Percentiles rank a stretch among this genome's conserved stretches.
Conservation (phyloP, 441 rosid genomes). For the Lepidium campestre region DNA sequence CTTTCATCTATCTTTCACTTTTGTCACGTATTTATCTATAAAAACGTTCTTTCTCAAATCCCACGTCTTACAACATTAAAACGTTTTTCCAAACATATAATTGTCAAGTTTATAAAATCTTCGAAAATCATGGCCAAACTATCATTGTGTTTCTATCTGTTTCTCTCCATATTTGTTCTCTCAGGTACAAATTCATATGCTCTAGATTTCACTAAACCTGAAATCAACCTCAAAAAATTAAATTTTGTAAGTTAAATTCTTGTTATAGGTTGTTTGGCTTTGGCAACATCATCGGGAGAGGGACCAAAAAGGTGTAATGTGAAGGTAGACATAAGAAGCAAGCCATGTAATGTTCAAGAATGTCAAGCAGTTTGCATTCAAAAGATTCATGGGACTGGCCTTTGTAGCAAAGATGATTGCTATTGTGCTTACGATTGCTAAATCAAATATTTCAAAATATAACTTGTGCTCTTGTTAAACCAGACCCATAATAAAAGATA, state of each 20-base stretch:
- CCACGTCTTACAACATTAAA: background rate
- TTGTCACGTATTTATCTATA: background rate
- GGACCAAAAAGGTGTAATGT: background rate
- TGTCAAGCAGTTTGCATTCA: background rate
- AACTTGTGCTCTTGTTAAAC: background rate
- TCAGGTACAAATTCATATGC: background rate
- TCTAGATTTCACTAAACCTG: background rate
- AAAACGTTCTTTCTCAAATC: background rate
- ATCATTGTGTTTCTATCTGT: background rate
- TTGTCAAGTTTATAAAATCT: background rate
- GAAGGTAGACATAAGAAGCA: background rate
- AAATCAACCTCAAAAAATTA: background rate
- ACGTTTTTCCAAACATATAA: background rate
- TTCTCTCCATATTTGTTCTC: slow-evolving; percentile 5
- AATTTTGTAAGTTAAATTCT: background rate
- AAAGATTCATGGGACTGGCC: background rate
- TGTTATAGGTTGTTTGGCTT: background rate
- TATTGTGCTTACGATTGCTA: background rate
- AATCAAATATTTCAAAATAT: background rate
- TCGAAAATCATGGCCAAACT: background rate
- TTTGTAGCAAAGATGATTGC: background rate
- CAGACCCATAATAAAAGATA: background rate
- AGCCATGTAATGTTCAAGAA: background rate
- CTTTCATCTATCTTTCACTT: background rate
- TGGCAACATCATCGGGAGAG: slow-evolving; percentile 3